phyloP scores from a whole-genome alignment of 2,329 filamentous ascomycete species.

The Talaromyces rugulosus region DNA sequence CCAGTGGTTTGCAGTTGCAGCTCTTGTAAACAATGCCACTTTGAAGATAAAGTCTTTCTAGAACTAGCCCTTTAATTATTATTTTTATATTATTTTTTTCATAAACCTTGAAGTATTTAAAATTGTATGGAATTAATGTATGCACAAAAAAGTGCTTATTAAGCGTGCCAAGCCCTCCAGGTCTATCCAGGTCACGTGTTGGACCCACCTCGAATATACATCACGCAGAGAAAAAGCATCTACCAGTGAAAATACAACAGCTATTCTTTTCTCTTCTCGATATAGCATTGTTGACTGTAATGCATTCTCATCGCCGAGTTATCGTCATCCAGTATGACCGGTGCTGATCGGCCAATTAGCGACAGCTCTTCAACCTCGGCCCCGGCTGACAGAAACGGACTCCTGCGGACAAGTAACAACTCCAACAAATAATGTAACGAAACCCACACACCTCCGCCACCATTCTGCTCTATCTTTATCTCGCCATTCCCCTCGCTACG shows the following conservation, averaged over 20 bases:
- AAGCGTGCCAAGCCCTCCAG: too few species aligned
- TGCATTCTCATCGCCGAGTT: not conserved
- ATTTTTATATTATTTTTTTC: too few species aligned
- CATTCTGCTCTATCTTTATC: not conserved
- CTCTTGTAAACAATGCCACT: too few species aligned
- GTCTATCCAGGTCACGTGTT: not conserved
- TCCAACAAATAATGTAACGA: not conserved
- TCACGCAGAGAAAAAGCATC: not conserved
- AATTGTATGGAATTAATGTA: too few species aligned
- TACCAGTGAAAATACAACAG: not conserved
- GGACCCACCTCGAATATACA: not conserved
- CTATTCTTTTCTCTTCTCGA: not conserved
- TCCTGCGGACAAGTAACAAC: not conserved
- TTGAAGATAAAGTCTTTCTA: too few species aligned
- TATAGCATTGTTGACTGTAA: not conserved
- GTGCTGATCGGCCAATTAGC: not conserved
- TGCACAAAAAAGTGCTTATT: too few species aligned
- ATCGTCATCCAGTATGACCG: not conserved
- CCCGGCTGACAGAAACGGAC: not conserved
- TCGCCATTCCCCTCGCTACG: not conserved
- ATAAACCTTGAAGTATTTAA: too few species aligned
- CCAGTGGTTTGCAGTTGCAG: too few species aligned
- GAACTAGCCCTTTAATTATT: too few species aligned
- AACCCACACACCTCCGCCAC: not conserved
- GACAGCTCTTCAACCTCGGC: not conserved